Evolutionary conservation across 495 filamentous ascomycete genomes (phyloP).

Genomic region (Podospora appendiculata): DNA sequence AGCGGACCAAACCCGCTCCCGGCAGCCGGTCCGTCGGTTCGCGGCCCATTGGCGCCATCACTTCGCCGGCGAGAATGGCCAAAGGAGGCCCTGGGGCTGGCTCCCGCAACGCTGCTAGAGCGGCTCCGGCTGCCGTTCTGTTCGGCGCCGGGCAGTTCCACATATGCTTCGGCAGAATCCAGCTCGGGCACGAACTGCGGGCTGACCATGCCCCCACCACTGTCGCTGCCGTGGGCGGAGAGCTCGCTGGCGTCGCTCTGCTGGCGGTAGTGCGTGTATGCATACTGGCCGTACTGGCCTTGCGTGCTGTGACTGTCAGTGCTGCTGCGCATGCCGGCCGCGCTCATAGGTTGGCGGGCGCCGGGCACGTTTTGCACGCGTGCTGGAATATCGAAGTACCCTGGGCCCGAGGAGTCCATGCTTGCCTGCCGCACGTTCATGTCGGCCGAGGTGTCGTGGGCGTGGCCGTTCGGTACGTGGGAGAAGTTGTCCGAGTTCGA

Average conservation of each 20-base stretch:
- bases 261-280: conserved; percentile 24
- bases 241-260: conserved; percentile 34
- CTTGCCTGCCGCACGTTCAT: conserved; percentile 20
- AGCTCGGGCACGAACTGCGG: conserved; percentile 20
- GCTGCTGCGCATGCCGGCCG: conserved; percentile 17
- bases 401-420: conserved; percentile 18
- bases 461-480: conserved; percentile 12
- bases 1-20: conserved; percentile 11
- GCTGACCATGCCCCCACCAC: conserved; percentile 8
- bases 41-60: conserved; percentile 5
- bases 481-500: conserved; percentile 13
- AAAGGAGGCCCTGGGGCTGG: conserved; percentile 7
- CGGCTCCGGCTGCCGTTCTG: conserved; percentile 12
- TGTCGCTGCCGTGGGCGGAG: conserved; percentile 24
- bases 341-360: conserved; percentile 11
- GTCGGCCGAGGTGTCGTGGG: conserved; percentile 11
- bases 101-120: conserved; percentile 4
- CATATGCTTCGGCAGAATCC: conserved; percentile 11
- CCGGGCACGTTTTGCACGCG: conserved; percentile 12
- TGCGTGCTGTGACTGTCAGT: conserved; percentile 19
- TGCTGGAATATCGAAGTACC: conserved; percentile 19
- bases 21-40: not conserved
- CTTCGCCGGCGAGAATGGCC: conserved; percentile 9
- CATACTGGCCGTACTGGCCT: conserved; percentile 6
- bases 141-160: conserved; percentile 10